Evolutionary conservation across 768 basidiomycete genomes (phyloP), one percentile per base, ranked within the genome.

Genomic region (Mycena chlorophos): DNA sequence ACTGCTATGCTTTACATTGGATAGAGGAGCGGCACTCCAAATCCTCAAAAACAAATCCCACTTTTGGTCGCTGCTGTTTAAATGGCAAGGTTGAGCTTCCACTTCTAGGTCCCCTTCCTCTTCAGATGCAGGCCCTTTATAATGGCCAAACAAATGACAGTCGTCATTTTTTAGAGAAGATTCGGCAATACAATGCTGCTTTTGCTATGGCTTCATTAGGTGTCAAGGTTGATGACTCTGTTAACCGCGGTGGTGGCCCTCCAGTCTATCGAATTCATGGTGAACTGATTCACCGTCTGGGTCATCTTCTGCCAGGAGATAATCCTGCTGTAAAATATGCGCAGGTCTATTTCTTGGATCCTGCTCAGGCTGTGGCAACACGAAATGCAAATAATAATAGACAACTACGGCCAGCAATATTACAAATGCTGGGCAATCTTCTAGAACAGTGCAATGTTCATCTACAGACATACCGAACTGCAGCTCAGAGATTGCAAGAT

Each of bases 1-100:
- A 60, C 31, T 77, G 75, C 57, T 52, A 55, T 6, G 74, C 75
- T 4, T 61, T 73, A 3, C 76, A 77, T 52, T 77, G 74, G 73
- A 26, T 54, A 3, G 64, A 28, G 5, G 75, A 77, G 55, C 65
- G n/a, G n/a, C n/a, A n/a, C n/a, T n/a, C n/a, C n/a, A n/a, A n/a
- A n/a, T n/a, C n/a, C n/a, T n/a, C n/a, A 1, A 25, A 40, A 13
- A 14, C 2, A 0, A 14, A 12, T 25, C 73, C 70, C 1, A 27
- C 57, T n/a, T 78, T 75, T 58, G 65, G 69, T 2, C 61, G 47
- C 5, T 79, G 76, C 60, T 79, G 76, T 52, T 34, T 61, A 22
- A 38, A 66, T 34, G 76, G 76, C 0, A 63, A 71, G 39, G 68
- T 78, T 14, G 50, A 30, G 0, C 61, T 78, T 3, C 66, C 66